Percentiles rank a stretch among this genome's conserved stretches.
phyloP scores from a whole-genome alignment of 495 filamentous ascomycete species.

The Melanomma pulvis-pyrius region DNA sequence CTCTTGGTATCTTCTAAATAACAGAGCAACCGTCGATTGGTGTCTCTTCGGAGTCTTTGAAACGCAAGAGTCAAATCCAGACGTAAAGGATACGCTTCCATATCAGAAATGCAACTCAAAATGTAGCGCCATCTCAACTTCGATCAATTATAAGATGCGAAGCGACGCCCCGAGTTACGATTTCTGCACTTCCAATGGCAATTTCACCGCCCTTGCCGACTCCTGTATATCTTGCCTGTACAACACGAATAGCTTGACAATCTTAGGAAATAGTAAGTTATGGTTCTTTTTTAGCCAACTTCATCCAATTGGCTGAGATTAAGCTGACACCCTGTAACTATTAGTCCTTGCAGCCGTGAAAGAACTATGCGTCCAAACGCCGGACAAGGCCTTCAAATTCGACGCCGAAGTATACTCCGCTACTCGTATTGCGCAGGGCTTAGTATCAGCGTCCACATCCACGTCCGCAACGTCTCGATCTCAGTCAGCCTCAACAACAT shows the following conservation, averaged over 20 bases:
- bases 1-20: neutral
- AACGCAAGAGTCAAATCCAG: neutral
- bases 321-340: neutral
- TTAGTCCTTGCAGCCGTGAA: neutral
- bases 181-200: slow-evolving; percentile 2
- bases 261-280: slow-evolving; percentile 8
- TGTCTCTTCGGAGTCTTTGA: slow-evolving; percentile 5
- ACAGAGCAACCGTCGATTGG: slow-evolving; percentile 9
- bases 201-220: slow-evolving; percentile 1
- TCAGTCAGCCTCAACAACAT: neutral
- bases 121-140: neutral
- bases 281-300: neutral
- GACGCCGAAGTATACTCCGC: neutral
- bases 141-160: neutral
- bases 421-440: neutral
- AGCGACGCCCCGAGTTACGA: neutral
- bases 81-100: neutral
- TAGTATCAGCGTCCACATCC: neutral
- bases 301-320: neutral
- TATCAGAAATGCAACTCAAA: slow-evolving; percentile 2
- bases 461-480: neutral
- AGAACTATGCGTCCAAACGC: slow-evolving; percentile 7
- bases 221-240: slow-evolving; percentile 6
- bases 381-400: neutral
- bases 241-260: neutral